Percentiles rank a stretch among this genome's conserved stretches.
phyloP scores from a whole-genome alignment of 495 filamentous ascomycete species.

The Rostrohypoxylon terebratum region DNA sequence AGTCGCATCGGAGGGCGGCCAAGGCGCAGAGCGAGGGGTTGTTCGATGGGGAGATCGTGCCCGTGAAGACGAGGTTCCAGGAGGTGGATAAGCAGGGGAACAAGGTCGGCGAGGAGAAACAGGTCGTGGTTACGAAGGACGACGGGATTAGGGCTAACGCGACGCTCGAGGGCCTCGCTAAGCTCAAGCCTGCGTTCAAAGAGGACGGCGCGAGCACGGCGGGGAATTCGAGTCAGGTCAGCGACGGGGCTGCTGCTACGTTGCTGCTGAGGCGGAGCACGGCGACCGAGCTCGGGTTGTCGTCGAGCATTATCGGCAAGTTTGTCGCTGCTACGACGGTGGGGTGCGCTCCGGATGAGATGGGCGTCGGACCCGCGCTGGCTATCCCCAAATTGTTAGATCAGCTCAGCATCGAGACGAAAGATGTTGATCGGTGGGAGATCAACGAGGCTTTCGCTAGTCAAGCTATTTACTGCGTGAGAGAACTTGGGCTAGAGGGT shows the following conservation, averaged over 20 bases:
- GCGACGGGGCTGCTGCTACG: slow-evolving; percentile 86
- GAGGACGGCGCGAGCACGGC: slow-evolving; percentile 79
- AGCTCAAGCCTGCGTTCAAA: slow-evolving; percentile 87
- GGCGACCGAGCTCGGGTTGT: slow-evolving; percentile 78
- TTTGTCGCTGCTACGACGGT: slow-evolving; percentile 79
- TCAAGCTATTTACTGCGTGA: slow-evolving; percentile 83
- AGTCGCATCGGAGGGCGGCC: slow-evolving; percentile 76
- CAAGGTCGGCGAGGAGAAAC: slow-evolving; percentile 61
- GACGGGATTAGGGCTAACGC: slow-evolving; percentile 81
- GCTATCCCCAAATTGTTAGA: slow-evolving; percentile 84
- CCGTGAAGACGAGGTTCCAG: slow-evolving; percentile 74
- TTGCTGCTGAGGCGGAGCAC: slow-evolving; percentile 86
- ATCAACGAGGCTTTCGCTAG: slow-evolving; percentile 96
- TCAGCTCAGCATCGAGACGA: slow-evolving; percentile 69
- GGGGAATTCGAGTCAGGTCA: slow-evolving; percentile 87
- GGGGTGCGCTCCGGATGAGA: slow-evolving; percentile 88
- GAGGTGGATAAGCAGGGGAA: slow-evolving; percentile 71
- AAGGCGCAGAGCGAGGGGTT: slow-evolving; percentile 73
- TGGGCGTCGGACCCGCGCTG: slow-evolving; percentile 89
- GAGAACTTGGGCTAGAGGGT: slow-evolving; percentile 75
- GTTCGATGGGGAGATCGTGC: slow-evolving; percentile 83
- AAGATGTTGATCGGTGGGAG: slow-evolving; percentile 90
- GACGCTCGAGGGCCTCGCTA: slow-evolving; percentile 74
- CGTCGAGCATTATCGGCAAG: slow-evolving; percentile 76
- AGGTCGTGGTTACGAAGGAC: slow-evolving; percentile 73